Percentiles rank a stretch among this genome's conserved stretches.
Conservation (phyloP, 306 rosid species). For the Canavalia gladiata region DNA sequence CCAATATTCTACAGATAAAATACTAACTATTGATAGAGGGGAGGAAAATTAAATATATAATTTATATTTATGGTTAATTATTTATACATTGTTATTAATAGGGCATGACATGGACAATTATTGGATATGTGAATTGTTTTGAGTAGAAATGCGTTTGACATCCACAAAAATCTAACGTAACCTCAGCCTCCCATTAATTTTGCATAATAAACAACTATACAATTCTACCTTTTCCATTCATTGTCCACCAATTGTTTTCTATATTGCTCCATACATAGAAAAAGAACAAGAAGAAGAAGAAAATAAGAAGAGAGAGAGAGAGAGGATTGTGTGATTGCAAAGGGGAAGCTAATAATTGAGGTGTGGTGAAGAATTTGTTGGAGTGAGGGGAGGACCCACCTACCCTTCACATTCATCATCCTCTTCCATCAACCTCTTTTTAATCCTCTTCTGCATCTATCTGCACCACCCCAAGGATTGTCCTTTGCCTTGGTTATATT, state of each 20-base stretch:
- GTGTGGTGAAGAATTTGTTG: constrained; percentile 63
- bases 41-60: neutral
- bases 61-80: neutral
- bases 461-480: constrained; percentile 42
- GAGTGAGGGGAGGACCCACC: constrained; percentile 57
- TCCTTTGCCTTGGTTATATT: constrained; percentile 47
- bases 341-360: constrained; percentile 55
- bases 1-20: constrained; percentile 37
- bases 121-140: neutral
- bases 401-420: constrained; percentile 57
- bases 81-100: neutral
- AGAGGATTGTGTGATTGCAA: constrained; percentile 49
- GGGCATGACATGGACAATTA: constrained; percentile 39
- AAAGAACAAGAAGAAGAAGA: constrained; percentile 11
- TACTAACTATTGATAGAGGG: neutral
- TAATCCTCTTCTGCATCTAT: constrained; percentile 42
- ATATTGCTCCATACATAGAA: constrained; percentile 46
- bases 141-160: constrained; percentile 47
- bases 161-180: constrained; percentile 59
- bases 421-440: constrained; percentile 58
- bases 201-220: constrained; percentile 30
- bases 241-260: constrained; percentile 54
- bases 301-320: neutral
- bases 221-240: constrained; percentile 33
- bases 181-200: constrained; percentile 55